Conservation (phyloP, 371 early-diverging fungal genomes). For the Saksenaea vasiformis region DNA sequence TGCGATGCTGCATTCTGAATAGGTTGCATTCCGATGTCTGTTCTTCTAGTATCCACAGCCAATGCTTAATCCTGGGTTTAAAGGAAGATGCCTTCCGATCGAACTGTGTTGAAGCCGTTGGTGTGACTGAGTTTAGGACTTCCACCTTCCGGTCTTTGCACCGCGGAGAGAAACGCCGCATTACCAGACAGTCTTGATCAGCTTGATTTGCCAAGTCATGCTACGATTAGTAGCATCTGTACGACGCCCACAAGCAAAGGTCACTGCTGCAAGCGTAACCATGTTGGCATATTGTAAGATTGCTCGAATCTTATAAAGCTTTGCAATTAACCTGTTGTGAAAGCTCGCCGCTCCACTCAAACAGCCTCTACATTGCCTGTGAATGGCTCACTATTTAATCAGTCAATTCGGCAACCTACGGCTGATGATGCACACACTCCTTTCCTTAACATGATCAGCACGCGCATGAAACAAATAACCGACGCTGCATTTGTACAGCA, state of each 20-base stretch:
- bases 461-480: not conserved
- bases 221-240: not conserved
- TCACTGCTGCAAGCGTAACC: not conserved
- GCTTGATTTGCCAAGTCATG: not conserved
- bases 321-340: not conserved
- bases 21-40: conserved; percentile 7
- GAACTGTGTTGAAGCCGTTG: not conserved
- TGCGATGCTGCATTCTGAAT: conserved; percentile 1
- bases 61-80: not conserved
- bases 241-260: not conserved
- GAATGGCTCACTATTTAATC: not conserved
- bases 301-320: not conserved
- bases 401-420: not conserved
- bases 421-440: not conserved
- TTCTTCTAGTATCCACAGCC: conserved; percentile 7
- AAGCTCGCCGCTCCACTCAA: not conserved
- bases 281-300: not conserved
- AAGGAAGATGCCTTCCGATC: no score
- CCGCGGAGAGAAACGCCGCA: no score
- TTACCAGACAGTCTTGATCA: no score
- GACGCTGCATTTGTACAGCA: not conserved
- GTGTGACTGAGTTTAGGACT: no score
- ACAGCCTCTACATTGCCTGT: not conserved
- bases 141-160: not conserved
- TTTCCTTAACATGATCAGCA: not conserved